These are phyloP conservation scores for Tetrahymena malaccensis DNA, from an alignment of 73 alveolate species.

Conservation along the genomic window DNA sequence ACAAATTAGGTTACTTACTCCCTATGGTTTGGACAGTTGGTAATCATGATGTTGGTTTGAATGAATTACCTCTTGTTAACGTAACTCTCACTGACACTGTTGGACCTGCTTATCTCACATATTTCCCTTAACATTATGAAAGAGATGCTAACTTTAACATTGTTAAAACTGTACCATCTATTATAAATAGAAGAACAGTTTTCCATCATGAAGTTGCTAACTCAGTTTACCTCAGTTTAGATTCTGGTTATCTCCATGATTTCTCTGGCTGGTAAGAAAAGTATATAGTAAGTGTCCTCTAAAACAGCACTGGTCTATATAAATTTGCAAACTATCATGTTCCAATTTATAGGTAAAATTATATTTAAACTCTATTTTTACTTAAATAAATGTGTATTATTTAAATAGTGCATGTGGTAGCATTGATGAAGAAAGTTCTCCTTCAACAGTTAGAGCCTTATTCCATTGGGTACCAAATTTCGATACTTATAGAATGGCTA, in stretches of 20 bases:
- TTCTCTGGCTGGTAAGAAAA: conserved; percentile 15
- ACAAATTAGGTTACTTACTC: neutral
- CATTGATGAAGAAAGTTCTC: neutral
- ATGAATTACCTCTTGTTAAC: neutral
- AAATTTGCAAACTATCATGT: conserved; percentile 41
- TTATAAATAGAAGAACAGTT: conserved; percentile 12
- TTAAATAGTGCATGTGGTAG: neutral
- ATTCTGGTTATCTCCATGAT: conserved; percentile 26
- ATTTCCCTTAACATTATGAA: conserved; percentile 26
- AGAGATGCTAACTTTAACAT: neutral
- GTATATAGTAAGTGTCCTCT: neutral
- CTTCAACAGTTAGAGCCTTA: neutral
- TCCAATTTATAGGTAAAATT: conserved; percentile 34
- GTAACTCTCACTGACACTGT: neutral
- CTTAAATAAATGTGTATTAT: neutral
- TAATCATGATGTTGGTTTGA: conserved; percentile 46
- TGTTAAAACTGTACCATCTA: conserved; percentile 6
- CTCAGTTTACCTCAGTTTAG: conserved; percentile 8
- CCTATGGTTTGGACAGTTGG: conserved; percentile 43
- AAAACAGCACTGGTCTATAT: neutral
- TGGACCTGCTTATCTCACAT: conserved; percentile 26
- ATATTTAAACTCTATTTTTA: neutral
- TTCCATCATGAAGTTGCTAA: conserved; percentile 11
- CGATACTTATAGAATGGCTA: conserved; percentile 17
- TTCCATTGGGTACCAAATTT: conserved; percentile 41